These are phyloP conservation scores for Gnetum montanum DNA, from an alignment of 75 land plant genomes.

Conservation along the genomic window DNA sequence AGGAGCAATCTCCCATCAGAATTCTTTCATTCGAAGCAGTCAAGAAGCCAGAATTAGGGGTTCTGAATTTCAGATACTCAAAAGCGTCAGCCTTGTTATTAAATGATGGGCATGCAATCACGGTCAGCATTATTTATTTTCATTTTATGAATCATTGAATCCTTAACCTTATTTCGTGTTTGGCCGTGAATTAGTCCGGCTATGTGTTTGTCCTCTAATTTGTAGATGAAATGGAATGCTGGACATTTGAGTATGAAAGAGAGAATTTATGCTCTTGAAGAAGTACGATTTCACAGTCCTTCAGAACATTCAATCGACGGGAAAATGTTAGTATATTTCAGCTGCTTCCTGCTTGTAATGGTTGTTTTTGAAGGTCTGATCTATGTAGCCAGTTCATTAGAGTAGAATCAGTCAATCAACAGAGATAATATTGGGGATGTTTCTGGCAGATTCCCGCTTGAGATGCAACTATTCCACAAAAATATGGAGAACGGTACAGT, in stretches of 20 bases:
- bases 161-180: no score
- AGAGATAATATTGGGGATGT: no score
- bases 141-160: no score
- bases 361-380: not conserved
- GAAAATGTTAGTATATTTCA: slow-evolving; percentile 6
- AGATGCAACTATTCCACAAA: slow-evolving; percentile 13
- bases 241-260: slow-evolving; percentile 22
- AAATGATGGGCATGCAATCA: not conserved
- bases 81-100: not conserved
- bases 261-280: slow-evolving; percentile 12
- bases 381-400: no score
- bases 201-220: no score
- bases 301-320: slow-evolving; percentile 41
- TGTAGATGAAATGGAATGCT: slow-evolving; percentile 21
- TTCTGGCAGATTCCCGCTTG: slow-evolving; percentile 11
- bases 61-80: not conserved
- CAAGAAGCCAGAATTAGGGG: not conserved
- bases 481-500: not conserved
- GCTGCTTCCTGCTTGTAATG: not conserved
- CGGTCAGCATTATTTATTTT: no score
- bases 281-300: slow-evolving; percentile 34
- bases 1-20: slow-evolving; percentile 6
- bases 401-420: no score
- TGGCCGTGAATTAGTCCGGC: no score
- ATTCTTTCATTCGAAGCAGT: slow-evolving; percentile 2